phyloP scores from a whole-genome alignment of 2,329 filamentous ascomycete genomes.

The Cercospora berteroae region DNA sequence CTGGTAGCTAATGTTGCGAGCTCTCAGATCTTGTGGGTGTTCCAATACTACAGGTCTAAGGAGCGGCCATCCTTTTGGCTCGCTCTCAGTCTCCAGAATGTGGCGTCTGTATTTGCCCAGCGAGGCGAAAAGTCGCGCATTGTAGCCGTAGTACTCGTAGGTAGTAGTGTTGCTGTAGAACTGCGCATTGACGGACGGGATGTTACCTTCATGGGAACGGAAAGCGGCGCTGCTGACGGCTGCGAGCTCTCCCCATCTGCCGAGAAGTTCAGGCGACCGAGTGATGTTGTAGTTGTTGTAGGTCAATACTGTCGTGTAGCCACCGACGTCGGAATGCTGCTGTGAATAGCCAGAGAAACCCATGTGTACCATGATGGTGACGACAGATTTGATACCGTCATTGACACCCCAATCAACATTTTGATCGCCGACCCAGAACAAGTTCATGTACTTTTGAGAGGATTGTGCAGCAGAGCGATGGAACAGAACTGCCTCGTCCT shows the following conservation, averaged over 20 bases:
- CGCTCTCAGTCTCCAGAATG: constrained; percentile 32
- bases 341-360: constrained; percentile 40
- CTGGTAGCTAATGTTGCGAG: constrained; percentile 31
- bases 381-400: constrained; percentile 39
- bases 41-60: constrained; percentile 31
- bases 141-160: constrained; percentile 40
- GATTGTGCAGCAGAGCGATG: constrained; percentile 39
- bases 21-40: constrained; percentile 26
- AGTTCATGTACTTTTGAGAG: constrained; percentile 38
- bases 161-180: constrained; percentile 40
- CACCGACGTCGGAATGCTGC: constrained; percentile 40
- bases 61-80: constrained; percentile 33
- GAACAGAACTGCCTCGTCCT: constrained; percentile 38
- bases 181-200: constrained; percentile 39
- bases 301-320: constrained; percentile 39
- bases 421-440: constrained; percentile 44
- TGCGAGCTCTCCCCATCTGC: constrained; percentile 41
- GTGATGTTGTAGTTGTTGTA: constrained; percentile 36
- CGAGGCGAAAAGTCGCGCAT: constrained; percentile 39
- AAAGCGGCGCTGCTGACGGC: constrained; percentile 39
- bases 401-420: constrained; percentile 38
- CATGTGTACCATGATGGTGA: constrained; percentile 41
- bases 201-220: constrained; percentile 42
- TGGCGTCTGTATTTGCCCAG: constrained; percentile 37
- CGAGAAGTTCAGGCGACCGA: constrained; percentile 39